Evolutionary conservation across 1,284 basidiomycete genomes (phyloP), one percentile per base, ranked within the genome.

Genomic region (Melanopsichium pennsylvanicum): DNA sequence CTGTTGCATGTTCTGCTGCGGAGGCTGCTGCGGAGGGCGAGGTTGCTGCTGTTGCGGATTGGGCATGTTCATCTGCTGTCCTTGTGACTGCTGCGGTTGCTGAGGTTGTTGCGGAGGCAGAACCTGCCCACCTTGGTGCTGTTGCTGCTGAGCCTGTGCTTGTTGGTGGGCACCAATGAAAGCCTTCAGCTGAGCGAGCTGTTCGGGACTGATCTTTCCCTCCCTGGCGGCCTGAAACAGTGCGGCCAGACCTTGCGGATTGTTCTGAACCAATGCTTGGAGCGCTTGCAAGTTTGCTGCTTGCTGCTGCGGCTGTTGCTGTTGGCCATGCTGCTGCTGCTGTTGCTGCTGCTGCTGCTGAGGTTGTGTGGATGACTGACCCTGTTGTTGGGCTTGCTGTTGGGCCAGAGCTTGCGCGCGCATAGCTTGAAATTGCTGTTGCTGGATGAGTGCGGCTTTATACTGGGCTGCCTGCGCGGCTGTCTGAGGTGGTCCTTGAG

Each of bases 151-250:
- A 25, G 45, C 47, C 31, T 70, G 67, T 8, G 40, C 44, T 22
- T 52, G 42, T 35, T 68, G 68, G 39, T 72, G 72, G 12, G 57
- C 58, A 11, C 61, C 62, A 13, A 75, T 51, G 13, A 75, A 68
- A 4, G 62, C 62, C 29, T 70, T 69, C 29, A 76, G 41, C 44
- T 66, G 67, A 10, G 62, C 68, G 26, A 75, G 47, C 52, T 77
- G 75, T 32, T 75, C 70, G 4, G 59, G 63, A 43, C 69, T 74
- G 22, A 75, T 58, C 21, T 72, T 72, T 4, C 75, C 72, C 43
- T 77, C 74, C 16, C 69, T 64, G 11, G 75, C 74, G 8, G 71
- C 74, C 18, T 76, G 70, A 8, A 74, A 69, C 36, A 74, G 47
- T 8, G 73, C 73, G 26, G 63, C 50, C 27, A 75, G 49, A 10